Base-by-base conservation (phyloP, 176 grass and related monocot species). In the Aechmea fasciata region DNA sequence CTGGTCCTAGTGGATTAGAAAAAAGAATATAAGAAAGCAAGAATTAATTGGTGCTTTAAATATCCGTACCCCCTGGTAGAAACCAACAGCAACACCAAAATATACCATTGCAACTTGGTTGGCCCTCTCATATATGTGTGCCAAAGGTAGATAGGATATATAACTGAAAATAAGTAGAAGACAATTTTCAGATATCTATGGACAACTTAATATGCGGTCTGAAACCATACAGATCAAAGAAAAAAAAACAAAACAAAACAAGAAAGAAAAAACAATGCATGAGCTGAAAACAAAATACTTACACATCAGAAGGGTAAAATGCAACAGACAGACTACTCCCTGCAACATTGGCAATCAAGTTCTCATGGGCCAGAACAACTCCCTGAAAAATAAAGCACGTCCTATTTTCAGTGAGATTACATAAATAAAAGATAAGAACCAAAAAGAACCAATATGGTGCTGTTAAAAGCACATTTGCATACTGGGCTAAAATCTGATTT, bases 31-130 rank as follows among this genome's bases (percentile, higher is more conserved):
- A 29, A 63, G 11, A 18, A 20, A 76, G 2, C 52, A 28, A 14
- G n/a, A 63, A 75, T 0, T 7, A 67, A 69, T 24, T 51, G 66
- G 50, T 70, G 62, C 11, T 80, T 64, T 14, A 10, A 19, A 81
- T 67, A 50, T 50, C 2, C 84, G 67, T 92, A 97, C 89, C 89
- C 93, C 93, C 85, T 97, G 93, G 77, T 97, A 97, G 84, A 97
- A 97, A 68, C 93, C 93, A 85, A 87, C 50, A 65, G 93, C 84
- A 83, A 74, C 81, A 51, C 93, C 93, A 64, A 47, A 75, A 62
- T 87, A 84, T 74, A 87, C 77, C 82, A 90, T 15, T 67, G 73
- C 71, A 82, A 92, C 28, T 85, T 96, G 93, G 73, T 90, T 87
- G 61, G 51, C 84, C 23, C 93, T 84, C 79, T 96, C 93, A 0